Base-by-base conservation (phyloP, 495 filamentous ascomycete genomes). In the Trichoderma asperelloides region DNA sequence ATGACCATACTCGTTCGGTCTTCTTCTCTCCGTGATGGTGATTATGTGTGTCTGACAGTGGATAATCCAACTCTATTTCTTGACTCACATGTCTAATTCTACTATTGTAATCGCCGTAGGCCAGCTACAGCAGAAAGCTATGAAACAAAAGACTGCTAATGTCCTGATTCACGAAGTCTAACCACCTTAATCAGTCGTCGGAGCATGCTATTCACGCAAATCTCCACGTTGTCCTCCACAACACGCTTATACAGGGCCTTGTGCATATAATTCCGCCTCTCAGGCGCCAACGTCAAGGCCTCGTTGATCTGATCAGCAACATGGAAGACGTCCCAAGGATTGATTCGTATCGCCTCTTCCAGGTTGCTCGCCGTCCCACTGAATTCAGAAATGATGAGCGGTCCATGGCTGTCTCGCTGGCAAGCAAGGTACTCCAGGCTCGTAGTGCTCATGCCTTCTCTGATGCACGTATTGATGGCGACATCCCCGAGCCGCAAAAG, bases 401-500 rank as follows among this genome's bases (percentile, higher is more conserved):
- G 93, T 1, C 92, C 89, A 72, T 91, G 86, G 41, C 87, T 87
- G 63, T 90, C 87, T 69, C 89, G 88, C 76, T 97, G 93, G 77
- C 91, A 95, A 63, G 96, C 85, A 39, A 97, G 86, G 74, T 96
- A 97, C 76, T 96, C 93, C 64, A 97, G 76, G 74, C 90, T 93
- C 8, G 93, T 96, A 11, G 93, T 96, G 79, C 96, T 97, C 92
- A 97, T 96, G 66, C 93, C 93, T 75, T 97, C 93, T 57, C 93
- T 85, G 33, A 96, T 91, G 57, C 89, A 93, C 7, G 93, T 96
- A 74, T 96, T 96, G 40, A 97, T 78, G 25, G 92, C 93, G 37
- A 96, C 88, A 75, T 96, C 91, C 8, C 91, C 93, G 8, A 89
- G 85, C 39, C 93, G 88, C 28, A 97, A 81, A 11, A 96, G 84